Evolutionary conservation across 1,284 basidiomycete genomes (phyloP).

Genomic region (Lentinula novae-zelandiae): DNA sequence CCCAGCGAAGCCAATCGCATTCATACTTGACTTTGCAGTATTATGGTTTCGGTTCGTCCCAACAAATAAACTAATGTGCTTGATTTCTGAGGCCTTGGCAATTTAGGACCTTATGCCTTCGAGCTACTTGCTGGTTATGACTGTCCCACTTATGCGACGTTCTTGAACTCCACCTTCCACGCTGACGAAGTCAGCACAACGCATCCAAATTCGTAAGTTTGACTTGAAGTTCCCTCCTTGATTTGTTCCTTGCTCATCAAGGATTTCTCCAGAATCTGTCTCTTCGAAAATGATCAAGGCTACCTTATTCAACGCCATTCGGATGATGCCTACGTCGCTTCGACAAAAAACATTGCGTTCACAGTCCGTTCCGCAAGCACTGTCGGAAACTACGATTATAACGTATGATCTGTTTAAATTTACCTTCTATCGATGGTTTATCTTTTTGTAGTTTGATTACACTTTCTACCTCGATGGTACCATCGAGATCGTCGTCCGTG

Average conservation of each 20-base stretch:
- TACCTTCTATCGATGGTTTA: neutral
- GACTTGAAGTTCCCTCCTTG: neutral
- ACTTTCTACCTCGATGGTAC: conserved; percentile 19
- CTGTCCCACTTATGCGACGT: conserved; percentile 19
- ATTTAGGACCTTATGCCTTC: conserved; percentile 14
- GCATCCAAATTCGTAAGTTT: conserved; percentile 15
- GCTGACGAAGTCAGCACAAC: conserved; percentile 18
- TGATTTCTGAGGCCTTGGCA: neutral
- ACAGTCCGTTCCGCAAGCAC: conserved; percentile 20
- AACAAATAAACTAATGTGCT: neutral
- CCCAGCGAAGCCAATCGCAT: neutral
- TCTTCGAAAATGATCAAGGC: conserved; percentile 20
- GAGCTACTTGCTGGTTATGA: conserved; percentile 20
- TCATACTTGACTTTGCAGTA: neutral
- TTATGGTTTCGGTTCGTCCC: conserved; percentile 8
- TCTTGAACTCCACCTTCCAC: conserved; percentile 20
- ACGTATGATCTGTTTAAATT: neutral
- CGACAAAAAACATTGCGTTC: conserved; percentile 20
- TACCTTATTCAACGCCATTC: conserved; percentile 21
- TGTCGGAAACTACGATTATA: conserved; percentile 20
- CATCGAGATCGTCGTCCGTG: conserved; percentile 18
- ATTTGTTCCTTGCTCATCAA: neutral
- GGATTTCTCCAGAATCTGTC: conserved; percentile 14
- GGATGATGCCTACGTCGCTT: conserved; percentile 15
- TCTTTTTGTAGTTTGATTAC: neutral